Base-by-base conservation (phyloP, 1,284 basidiomycete species). In the Sporisorium iseilematis-ciliati region DNA sequence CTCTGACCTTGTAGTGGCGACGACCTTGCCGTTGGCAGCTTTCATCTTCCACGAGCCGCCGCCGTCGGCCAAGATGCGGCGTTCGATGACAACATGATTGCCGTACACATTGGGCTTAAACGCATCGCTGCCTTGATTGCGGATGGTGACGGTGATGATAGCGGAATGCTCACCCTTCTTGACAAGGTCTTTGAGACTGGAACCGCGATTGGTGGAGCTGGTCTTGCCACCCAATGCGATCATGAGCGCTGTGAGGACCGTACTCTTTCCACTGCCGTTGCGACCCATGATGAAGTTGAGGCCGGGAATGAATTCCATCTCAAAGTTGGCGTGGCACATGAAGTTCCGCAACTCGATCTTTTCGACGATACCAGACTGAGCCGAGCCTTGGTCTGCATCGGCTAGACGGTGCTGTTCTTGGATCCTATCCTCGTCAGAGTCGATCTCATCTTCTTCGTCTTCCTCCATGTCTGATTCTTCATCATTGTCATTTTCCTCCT, bases 281-380 rank as follows among this genome's bases (percentile, higher is more conserved):
- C 85, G 87, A 89, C 97, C 97, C 63, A 97, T 96, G 75, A 99
- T 92, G 83, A 99, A 98, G 87, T 99, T 98, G 84, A 98, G 92
- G 85, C 94, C 93, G 3, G 92, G 91, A 0, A 92, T 93, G 77
- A 97, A 93, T 6, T 89, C 88, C 85, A 97, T 81, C 53, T 82
- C 78, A 51, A 95, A 89, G 85, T 90, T 91, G 82, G 90, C 89
- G 87, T 99, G 97, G 85, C 95, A 97, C 95, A 99, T 97, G 86
- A 99, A 99, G 85, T 97, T 92, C 82, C 91, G 88, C 88, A 97
- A 90, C 80, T 93, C 91, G 56, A 99, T 90, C 25, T 88, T 88
- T 80, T 94, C 92, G 74, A 98, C 92, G 68, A 96, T 91, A 12
- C 95, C 96, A 78, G 91, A 89, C 29, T 70, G 64, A n/a, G 67